Evolutionary conservation across 805 yeast genomes (phyloP).

Genomic region (Candida pseudoglaebosa): DNA sequence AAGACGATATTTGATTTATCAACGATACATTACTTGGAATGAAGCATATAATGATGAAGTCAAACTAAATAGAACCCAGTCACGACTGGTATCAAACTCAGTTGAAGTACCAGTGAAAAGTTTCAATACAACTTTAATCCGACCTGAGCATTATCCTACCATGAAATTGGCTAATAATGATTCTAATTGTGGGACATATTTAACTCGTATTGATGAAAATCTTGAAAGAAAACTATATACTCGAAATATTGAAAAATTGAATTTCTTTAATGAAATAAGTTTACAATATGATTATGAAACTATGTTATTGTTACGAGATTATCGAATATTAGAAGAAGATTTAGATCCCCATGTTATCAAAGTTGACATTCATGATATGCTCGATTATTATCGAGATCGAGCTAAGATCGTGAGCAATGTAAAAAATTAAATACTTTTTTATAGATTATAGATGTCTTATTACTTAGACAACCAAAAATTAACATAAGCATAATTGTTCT

Average conservation of each 20-base stretch:
- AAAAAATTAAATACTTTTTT: too few species aligned
- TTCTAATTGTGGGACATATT: slow-evolving; percentile 8
- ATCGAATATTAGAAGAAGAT: slow-evolving; percentile 16
- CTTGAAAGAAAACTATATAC: slow-evolving; percentile 18
- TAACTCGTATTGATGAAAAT: slow-evolving; percentile 19
- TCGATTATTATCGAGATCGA: slow-evolving; percentile 17
- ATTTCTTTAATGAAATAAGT: slow-evolving; percentile 17
- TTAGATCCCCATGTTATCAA: slow-evolving; percentile 2
- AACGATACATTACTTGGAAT: slow-evolving; percentile 16
- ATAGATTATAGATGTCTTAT: too few species aligned
- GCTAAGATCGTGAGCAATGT: slow-evolving; percentile 6
- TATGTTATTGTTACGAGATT: slow-evolving; percentile 21
- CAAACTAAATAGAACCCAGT: slow-evolving; percentile 11
- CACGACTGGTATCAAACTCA: slow-evolving; percentile 13
- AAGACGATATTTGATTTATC: slow-evolving; percentile 16
- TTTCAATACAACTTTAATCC: slow-evolving; percentile 18
- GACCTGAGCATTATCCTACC: slow-evolving; percentile 24
- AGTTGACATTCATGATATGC: slow-evolving; percentile 13
- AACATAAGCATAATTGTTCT: too few species aligned
- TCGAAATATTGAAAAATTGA: slow-evolving; percentile 23
- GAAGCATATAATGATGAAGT: slow-evolving; percentile 9
- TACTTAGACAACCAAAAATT: too few species aligned
- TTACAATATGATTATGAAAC: slow-evolving; percentile 23
- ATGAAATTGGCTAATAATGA: not conserved
- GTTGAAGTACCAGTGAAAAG: slow-evolving; percentile 22